Conservation (phyloP, 306 rosid genomes). For the Urtica urens region DNA sequence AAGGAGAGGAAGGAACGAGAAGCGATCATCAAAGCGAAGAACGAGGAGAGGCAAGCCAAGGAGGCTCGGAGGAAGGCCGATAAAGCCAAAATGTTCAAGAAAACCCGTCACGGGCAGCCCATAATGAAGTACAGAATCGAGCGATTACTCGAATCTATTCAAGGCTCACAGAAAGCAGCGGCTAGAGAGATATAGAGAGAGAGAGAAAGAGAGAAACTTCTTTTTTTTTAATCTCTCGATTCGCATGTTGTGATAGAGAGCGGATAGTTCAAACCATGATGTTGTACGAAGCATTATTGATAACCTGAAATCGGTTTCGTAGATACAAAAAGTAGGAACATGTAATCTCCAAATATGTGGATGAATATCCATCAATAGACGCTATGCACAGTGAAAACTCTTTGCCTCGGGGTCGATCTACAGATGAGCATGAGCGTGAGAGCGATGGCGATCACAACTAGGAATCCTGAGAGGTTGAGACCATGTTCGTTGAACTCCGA, state of each 20-base stretch:
- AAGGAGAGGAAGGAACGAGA: conserved; percentile 55
- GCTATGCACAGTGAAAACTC: conserved; percentile 21
- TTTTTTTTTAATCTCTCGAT: no score
- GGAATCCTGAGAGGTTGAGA: conserved; percentile 12
- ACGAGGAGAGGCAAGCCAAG: conserved; percentile 42
- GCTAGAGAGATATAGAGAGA: no score
- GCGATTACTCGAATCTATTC: conserved; percentile 66
- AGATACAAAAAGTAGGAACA: no score
- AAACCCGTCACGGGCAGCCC: conserved; percentile 69
- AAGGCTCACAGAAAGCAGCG: conserved; percentile 31
- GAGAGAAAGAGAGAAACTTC: no score
- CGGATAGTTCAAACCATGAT: no score
- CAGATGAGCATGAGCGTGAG: conserved; percentile 29
- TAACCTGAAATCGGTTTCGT: no score
- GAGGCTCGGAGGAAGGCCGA: conserved; percentile 45
- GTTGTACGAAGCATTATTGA: no score
- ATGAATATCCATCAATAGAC: background rate
- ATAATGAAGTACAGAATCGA: conserved; percentile 72
- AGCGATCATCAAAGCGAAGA: conserved; percentile 34
- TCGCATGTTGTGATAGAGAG: no score
- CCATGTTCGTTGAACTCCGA: conserved; percentile 10
- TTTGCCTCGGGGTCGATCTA: conserved; percentile 15
- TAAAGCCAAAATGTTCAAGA: conserved; percentile 57
- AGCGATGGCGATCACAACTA: conserved; percentile 22
- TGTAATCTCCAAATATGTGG: no score